Evolutionary conservation across 805 yeast genomes (phyloP).

Genomic region (Wickerhamomyces rabaulensis): DNA sequence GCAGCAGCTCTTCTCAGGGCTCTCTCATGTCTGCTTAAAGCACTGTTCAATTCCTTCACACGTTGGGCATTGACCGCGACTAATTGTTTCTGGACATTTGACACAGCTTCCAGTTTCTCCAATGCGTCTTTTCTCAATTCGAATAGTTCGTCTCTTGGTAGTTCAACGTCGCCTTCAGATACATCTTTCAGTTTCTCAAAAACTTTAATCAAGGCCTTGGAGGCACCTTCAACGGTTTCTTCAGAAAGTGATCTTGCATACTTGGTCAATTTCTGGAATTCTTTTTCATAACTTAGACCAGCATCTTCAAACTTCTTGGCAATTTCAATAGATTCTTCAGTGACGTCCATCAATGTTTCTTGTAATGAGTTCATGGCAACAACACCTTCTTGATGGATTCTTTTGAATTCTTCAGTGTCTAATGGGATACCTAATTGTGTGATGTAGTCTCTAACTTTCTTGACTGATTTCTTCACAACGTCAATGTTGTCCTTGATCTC

Average conservation of each 20-base stretch:
- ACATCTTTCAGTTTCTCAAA: conserved; percentile 25
- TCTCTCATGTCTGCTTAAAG: conserved; percentile 9
- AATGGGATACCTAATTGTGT: conserved; percentile 42
- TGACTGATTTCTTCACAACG: conserved; percentile 21
- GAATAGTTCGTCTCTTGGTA: conserved; percentile 27
- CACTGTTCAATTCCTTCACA: conserved; percentile 24
- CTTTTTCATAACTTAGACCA: conserved; percentile 48
- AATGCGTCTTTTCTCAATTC: conserved; percentile 26
- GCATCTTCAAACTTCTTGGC: conserved; percentile 38
- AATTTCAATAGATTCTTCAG: conserved; percentile 38
- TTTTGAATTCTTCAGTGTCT: conserved; percentile 38
- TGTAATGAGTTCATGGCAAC: conserved; percentile 37
- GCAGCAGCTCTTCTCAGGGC: conserved; percentile 16
- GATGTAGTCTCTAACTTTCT: conserved; percentile 32
- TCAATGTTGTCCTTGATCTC: conserved; percentile 32
- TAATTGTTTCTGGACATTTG: conserved; percentile 14
- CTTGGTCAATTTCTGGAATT: conserved; percentile 39
- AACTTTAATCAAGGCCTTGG: conserved; percentile 23
- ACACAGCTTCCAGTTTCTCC: conserved; percentile 12
- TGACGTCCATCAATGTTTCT: conserved; percentile 37
- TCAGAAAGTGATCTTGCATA: conserved; percentile 22
- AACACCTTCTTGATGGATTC: conserved; percentile 38
- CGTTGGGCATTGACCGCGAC: conserved; percentile 24
- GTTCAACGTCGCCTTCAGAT: conserved; percentile 15
- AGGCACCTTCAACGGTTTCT: conserved; percentile 23